Evolutionary conservation across 1,284 basidiomycete genomes (phyloP), one percentile per base, ranked within the genome.

Genomic region (Peniophora sp.): DNA sequence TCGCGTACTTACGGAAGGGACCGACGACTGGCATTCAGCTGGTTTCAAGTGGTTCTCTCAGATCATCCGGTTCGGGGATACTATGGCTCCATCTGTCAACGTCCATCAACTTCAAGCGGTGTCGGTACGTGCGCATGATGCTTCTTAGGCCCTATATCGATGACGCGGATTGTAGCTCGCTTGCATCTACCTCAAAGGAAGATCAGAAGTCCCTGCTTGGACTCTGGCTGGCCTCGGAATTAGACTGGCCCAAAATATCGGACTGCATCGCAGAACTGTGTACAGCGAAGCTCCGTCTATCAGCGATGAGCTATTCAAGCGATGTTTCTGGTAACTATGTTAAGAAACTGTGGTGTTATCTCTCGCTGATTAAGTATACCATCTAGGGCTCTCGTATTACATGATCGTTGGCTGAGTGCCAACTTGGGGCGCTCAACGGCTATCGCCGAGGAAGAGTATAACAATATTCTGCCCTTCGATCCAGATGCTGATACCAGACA

Each of bases 381-480:
- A 6, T 41, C 5, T 25, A 85, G 81, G 82, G 70, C 78, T 3
- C 69, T 88, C 0, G 73, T 86, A 2, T 68, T 70, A 20, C 67
- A 83, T 56, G 85, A 88, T 61, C 72, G 86, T 36, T 65, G 74
- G 51, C 72, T 79, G 46, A 89, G 86, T 58, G 76, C 83, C 3
- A 76, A 75, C 1, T 71, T 93, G n/a, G 91, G 91, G 12, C 71
- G 91, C 20, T 86, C 89, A 1, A 83, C 86, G 61, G 85, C 84
- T 2, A 80, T 92, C 45, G 85, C 90, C 53, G 88, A 92, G 53
- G 87, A 91, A 62, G 90, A 92, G 85, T 87, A 58, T 22, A 80
- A 69, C 5, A 25, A 14, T 36, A 10, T 36, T n/a, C 35, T 50
- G 17, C 9, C 16, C 11, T 36, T 36, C n/a, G 11, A 75, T 77